Base-by-base conservation (phyloP, 2,329 filamentous ascomycete species). In the Exophiala bonariae region DNA sequence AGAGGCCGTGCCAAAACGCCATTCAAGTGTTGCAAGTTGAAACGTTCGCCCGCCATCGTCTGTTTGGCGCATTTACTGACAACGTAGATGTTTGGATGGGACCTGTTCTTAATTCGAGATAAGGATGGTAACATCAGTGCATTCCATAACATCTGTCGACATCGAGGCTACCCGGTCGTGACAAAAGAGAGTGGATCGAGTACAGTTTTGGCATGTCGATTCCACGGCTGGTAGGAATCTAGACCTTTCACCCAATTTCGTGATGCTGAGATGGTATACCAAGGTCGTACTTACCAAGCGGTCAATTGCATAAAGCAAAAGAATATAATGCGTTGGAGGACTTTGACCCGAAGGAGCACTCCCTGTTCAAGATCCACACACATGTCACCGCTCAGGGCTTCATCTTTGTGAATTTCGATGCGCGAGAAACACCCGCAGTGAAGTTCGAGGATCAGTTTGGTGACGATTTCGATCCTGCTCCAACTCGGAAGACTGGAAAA, bases 61-160 rank as follows among this genome's bases (percentile, higher is more conserved):
- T n/a, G n/a, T n/a, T n/a, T n/a, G n/a, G n/a, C n/a, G n/a, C n/a
- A n/a, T 26, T 22, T 37, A 37, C 18, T 20, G 18, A 13, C 14
- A 22, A 14, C 3, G 3, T 28, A 57, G 43, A 48, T 54, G 41
- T 52, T 79, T 11, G 79, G 75, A 16, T 82, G 76, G 64, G 68
- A 78, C 26, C 77, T 83, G 60, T 64, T 83, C 57, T 61, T 83
- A 7, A 67, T 71, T 44, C 65, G 65, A 13, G 77, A 81, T 58
- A 71, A 75, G 19, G 65, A 75, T 7, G 73, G 73, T 8, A 70
- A 72, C 5, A 76, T 83, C 64, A 77, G 80, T 49, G 80, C 72
- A 10, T 83, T 84, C 61, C 81, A 84, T 66, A 83, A 84, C 57
- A 70, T 83, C 28, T 84, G 81, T 64, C 68, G 81, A 2, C 81